Base-by-base conservation (phyloP, 1,284 basidiomycete genomes). In the Cryptococcus sp. region DNA sequence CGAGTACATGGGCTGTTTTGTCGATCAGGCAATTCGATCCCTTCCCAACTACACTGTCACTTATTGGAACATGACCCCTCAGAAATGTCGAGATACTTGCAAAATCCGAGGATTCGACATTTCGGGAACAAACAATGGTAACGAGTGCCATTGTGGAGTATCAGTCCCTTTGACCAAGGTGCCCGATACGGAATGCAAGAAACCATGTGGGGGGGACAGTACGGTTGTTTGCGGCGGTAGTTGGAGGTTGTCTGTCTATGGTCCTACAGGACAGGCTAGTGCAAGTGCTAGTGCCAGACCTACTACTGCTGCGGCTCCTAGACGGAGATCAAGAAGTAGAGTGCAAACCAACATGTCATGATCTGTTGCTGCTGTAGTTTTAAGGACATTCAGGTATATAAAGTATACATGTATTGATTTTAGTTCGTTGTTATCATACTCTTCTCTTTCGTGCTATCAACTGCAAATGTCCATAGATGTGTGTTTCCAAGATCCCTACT, bases 131-230 rank as follows among this genome's bases (percentile, higher is more conserved):
- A 48, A 58, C 22, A 43, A 39, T 22, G 61, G 59, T 2, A 57
- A 49, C 32, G 24, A 44, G 2, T 68, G 66, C 40, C 50, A 43
- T 23, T 68, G 66, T 42, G 58, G 41, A 19, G 9, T 19, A 4
- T 14, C 13, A 16, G 23, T 22, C 5, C 41, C 41, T 14, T 19
- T 14, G 23, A 19, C 5, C 10, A 24, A 24, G 21, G 41, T 43
- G 5, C 11, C 16, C 7, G 41, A 43, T 23, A 24, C n/a, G 18
- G 4, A 43, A 14, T 43, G 41, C 19, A 19, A 7, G 7, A 24
- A 4, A 7, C 16, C 41, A 19, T 43, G 41, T 21, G 41, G 4
- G 16, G 41, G 41, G 5, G 23, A 21, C 21, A 43, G 23, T 5
- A 24, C 11, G 41, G 18, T 22, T 3, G 23, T 7, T 13, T 43